A percentile compares a stretch with the other conserved stretches of the same genome.
Conservation (phyloP, 495 filamentous ascomycete genomes). For the Letharia lupina region DNA sequence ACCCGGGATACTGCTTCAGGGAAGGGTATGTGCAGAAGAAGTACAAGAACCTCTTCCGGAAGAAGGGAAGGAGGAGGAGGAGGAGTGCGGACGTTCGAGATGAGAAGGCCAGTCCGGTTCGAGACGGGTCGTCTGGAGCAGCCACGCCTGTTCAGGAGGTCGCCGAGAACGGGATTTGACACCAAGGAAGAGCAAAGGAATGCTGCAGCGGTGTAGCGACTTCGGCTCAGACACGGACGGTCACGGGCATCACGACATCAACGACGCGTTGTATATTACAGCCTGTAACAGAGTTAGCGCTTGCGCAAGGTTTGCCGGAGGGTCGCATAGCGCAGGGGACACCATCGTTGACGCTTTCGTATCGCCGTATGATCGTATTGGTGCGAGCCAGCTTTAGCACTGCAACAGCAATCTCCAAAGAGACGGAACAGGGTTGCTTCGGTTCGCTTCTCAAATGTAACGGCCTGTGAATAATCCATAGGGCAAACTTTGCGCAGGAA, state of each 20-base stretch:
- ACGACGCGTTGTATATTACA: not conserved
- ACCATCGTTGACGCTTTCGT: not conserved
- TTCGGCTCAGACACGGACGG: not conserved
- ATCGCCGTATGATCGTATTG: not conserved
- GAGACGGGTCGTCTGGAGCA: not conserved
- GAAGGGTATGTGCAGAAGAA: not conserved
- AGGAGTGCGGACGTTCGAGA: not conserved
- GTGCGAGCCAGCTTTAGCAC: not conserved
- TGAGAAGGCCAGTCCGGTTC: not conserved
- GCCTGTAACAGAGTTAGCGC: not conserved
- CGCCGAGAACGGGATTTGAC: not conserved
- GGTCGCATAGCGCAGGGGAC: not conserved
- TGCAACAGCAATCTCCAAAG: not conserved
- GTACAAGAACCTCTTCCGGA: not conserved
- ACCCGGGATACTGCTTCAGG: conserved; percentile 22
- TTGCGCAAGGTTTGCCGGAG: not conserved
- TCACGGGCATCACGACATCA: no score
- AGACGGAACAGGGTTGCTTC: not conserved
- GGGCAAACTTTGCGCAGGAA: not conserved
- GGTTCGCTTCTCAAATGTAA: not conserved
- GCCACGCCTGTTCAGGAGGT: not conserved
- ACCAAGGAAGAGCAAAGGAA: not conserved
- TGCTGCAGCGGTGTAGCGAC: not conserved
- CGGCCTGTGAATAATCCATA: not conserved
- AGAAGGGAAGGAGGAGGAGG: not conserved